Base-by-base conservation (phyloP, 2,329 filamentous ascomycete genomes). In the Aaosphaeria arxii region DNA sequence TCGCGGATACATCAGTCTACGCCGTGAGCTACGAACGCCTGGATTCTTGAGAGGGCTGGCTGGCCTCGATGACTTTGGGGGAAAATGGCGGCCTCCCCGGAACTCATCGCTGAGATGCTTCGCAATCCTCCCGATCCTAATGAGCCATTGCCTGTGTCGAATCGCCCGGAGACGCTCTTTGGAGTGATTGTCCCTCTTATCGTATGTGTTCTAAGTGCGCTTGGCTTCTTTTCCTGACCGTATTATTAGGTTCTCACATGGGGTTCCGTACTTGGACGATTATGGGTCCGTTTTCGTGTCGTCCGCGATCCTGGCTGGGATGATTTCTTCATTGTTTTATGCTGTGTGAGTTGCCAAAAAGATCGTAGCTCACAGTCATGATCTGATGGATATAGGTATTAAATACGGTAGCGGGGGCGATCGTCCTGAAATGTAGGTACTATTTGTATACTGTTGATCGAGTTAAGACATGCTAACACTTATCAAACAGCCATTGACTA, bases 291-390 rank as follows among this genome's bases (percentile, higher is more conserved):
- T 4, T 42, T 66, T 24, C 53, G 45, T 11, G 40, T 67, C 4
- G 50, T 69, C 17, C 59, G 55, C n/a, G 60, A 69, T 44, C 54
- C 64, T 4, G 64, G 68, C n/a, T 69, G 62, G 60, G 68, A 71
- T 46, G 68, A 71, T 47, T 45, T 58, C 3, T 62, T 68, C 11
- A 61, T 71, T 1, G 24, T 64, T 3, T 11, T 69, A 28, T 56
- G 66, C 28, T 54, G 52, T 35, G 66, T 5, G 11, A 30, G 11
- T 9, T 30, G 6, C 30, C 6, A 6, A 31, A 11, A 11, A 17
- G 41, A 43, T 7, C 11, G 2, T 6, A 11, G 11, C 24, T 30
- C 28, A 7, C 2, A 11, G 11, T 17, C 30, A 11, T 28, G 39
- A 43, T 56, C 45, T 17, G 40, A 28, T 28, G 5, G 24, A n/a